These are phyloP conservation scores for Calocybe gangraenosa DNA, from an alignment of 768 basidiomycete genomes.

Conservation along the genomic window DNA sequence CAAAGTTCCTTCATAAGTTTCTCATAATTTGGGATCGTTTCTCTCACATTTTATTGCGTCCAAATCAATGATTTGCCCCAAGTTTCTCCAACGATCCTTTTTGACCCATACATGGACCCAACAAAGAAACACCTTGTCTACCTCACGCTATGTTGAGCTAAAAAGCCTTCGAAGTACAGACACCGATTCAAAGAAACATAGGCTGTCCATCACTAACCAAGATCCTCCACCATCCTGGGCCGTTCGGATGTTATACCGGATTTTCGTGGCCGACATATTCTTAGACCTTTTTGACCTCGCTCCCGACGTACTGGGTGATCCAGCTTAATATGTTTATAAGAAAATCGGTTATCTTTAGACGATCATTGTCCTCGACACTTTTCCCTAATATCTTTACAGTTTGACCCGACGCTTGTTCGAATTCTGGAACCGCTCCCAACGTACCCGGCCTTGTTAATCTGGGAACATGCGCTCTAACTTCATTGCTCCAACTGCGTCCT, in stretches of 20 bases:
- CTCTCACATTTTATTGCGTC: no score
- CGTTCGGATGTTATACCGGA: conserved; percentile 5
- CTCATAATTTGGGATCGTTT: no score
- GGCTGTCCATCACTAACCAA: no score
- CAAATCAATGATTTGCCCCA: no score
- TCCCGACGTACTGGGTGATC: conserved; percentile 5
- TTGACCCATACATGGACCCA: no score
- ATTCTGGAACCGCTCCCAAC: background rate
- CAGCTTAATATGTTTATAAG: conserved; percentile 6
- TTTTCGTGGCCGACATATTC: background rate
- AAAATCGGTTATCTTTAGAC: conserved; percentile 6
- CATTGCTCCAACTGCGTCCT: background rate
- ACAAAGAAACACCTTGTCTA: no score
- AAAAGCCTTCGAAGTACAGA: no score
- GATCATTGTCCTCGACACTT: conserved; percentile 4
- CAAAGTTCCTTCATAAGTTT: no score
- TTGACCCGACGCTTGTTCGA: background rate
- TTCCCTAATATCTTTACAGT: background rate
- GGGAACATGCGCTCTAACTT: background rate
- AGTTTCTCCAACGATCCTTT: no score
- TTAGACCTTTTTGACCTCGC: conserved; percentile 3
- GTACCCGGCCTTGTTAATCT: background rate
- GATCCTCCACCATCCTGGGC: background rate
- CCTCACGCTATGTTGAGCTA: no score
- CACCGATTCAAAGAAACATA: no score